Evolutionary conservation across 1,284 basidiomycete genomes (phyloP).

Genomic region (Spongispora temasekensis): DNA sequence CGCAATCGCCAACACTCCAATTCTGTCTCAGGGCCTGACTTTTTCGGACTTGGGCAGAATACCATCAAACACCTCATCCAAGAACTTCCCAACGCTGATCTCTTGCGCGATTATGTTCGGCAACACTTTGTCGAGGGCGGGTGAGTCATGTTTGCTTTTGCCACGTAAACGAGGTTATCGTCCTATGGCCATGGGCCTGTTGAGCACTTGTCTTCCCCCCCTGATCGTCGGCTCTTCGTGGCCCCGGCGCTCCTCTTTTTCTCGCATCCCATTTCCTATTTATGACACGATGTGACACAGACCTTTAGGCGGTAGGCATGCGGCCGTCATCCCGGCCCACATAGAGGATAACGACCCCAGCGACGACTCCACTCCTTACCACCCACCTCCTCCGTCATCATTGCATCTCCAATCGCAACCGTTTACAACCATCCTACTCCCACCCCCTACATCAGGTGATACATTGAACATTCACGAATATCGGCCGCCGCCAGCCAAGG

Average conservation of each 20-base stretch:
- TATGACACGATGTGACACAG: slow-evolving; percentile 45
- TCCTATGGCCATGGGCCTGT: slow-evolving; percentile 10
- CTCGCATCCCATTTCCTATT: slow-evolving; percentile 29
- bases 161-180: slow-evolving; percentile 10
- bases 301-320: slow-evolving; percentile 73
- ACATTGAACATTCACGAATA: slow-evolving; percentile 37
- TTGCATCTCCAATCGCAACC: slow-evolving; percentile 26
- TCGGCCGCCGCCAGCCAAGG: slow-evolving; percentile 28
- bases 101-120: slow-evolving; percentile 77
- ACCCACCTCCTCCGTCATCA: slow-evolving; percentile 18
- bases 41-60: slow-evolving; percentile 81
- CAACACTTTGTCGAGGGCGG: slow-evolving; percentile 80
- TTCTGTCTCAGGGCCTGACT: slow-evolving; percentile 81
- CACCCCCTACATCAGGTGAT: slow-evolving; percentile 26
- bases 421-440: slow-evolving; percentile 24
- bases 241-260: slow-evolving; percentile 23
- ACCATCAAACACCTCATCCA: slow-evolving; percentile 85
- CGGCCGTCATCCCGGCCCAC: slow-evolving; percentile 72
- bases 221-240: slow-evolving; percentile 18
- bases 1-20: slow-evolving; percentile 78
- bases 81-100: slow-evolving; percentile 68
- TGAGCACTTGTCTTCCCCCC: slow-evolving; percentile 8
- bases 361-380: slow-evolving; percentile 30
- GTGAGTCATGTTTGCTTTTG: slow-evolving; percentile 46
- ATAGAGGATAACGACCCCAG: slow-evolving; percentile 67